Evolutionary conservation across 2,329 filamentous ascomycete genomes (phyloP).

Genomic region (Verticillium dahliae): DNA sequence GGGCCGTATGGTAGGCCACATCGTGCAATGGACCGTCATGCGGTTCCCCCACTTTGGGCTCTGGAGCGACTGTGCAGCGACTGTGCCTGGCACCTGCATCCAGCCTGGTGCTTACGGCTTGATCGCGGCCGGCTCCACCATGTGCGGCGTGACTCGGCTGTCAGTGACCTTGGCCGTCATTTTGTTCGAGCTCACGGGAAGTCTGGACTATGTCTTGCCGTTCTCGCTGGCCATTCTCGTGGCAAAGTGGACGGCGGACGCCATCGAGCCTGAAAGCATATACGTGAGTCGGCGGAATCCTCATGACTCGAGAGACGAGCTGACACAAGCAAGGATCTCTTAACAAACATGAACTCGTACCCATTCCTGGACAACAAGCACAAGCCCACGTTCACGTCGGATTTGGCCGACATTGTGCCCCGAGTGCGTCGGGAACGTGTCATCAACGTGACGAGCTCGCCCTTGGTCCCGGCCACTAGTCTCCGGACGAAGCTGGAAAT

Average conservation of each 20-base stretch:
- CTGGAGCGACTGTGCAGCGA: conserved; percentile 67
- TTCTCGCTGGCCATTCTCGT: conserved; percentile 90
- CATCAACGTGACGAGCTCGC: conserved; percentile 83
- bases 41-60: conserved; percentile 64
- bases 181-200: conserved; percentile 91
- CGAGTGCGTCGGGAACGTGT: conserved; percentile 67
- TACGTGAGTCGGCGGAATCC: conserved; percentile 51
- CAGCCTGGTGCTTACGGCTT: conserved; percentile 96
- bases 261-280: conserved; percentile 88
- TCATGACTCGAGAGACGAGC: conserved; percentile 9
- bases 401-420: conserved; percentile 80
- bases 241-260: conserved; percentile 97
- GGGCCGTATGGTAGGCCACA: conserved; percentile 80
- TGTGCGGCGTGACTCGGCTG: conserved; percentile 93
- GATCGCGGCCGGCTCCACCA: conserved; percentile 89
- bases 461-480: conserved; percentile 68
- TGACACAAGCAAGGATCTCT: conserved; percentile 55
- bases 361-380: conserved; percentile 97
- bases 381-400: conserved; percentile 82
- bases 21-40: conserved; percentile 75
- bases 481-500: conserved; percentile 76
- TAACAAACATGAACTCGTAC: conserved; percentile 96
- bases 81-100: conserved; percentile 73
- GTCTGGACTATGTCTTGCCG: conserved; percentile 87
- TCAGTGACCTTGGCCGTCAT: conserved; percentile 94